Evolutionary conservation across 2,329 filamentous ascomycete genomes (phyloP).

Genomic region (Exophiala sp.): DNA sequence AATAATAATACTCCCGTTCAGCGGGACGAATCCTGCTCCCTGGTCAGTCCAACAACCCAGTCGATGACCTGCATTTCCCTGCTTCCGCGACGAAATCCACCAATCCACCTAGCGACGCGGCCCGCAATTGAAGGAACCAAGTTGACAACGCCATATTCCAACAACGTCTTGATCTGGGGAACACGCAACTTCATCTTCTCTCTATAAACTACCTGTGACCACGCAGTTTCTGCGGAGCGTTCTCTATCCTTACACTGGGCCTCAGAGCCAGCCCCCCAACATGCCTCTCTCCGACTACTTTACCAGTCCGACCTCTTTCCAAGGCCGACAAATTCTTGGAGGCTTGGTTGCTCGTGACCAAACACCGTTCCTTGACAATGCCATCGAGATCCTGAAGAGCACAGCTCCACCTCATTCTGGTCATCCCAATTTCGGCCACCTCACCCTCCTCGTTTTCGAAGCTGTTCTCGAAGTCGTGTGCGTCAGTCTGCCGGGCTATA

Average conservation of each 20-base stretch:
- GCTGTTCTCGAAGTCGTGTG: constrained; percentile 94
- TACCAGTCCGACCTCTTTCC: constrained; percentile 23
- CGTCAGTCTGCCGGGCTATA: constrained; percentile 89
- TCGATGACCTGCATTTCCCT: too few species aligned
- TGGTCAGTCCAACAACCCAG: too few species aligned
- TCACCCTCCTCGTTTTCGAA: constrained; percentile 84
- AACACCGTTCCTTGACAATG: constrained; percentile 16
- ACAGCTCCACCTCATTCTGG: constrained; percentile 31
- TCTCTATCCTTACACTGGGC: neutral
- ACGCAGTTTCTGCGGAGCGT: too few species aligned
- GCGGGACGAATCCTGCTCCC: too few species aligned
- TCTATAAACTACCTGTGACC: too few species aligned
- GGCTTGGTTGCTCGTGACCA: constrained; percentile 22
- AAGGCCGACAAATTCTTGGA: constrained; percentile 17
- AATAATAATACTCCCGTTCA: too few species aligned
- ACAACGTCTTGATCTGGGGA: too few species aligned
- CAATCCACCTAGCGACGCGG: too few species aligned
- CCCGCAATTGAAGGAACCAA: too few species aligned
- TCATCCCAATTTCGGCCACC: constrained; percentile 53
- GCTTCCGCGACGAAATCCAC: too few species aligned
- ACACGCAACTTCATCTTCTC: too few species aligned
- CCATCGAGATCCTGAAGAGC: constrained; percentile 10
- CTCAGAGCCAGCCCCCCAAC: neutral
- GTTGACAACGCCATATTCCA: too few species aligned
- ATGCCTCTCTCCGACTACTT: constrained; percentile 28